A percentile compares a stretch with the other conserved stretches of the same genome.
These are phyloP conservation scores for Torrubiella hemipterigena DNA, from an alignment of 2,329 filamentous ascomycete species.

Conservation along the genomic window DNA sequence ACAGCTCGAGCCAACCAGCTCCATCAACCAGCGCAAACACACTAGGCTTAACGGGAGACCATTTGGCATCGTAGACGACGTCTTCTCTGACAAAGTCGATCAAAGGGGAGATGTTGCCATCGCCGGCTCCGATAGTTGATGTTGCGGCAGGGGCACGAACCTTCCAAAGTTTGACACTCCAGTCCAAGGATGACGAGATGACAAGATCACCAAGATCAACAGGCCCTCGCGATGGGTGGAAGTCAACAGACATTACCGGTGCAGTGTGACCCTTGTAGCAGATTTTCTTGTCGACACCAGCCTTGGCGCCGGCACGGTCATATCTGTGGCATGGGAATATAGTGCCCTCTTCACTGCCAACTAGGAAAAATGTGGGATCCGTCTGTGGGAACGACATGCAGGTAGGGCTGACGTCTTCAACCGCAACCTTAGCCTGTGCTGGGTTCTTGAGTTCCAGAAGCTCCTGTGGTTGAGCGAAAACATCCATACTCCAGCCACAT, in stretches of 20 bases:
- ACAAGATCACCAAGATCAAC: constrained; percentile 92
- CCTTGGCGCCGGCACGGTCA: constrained; percentile 92
- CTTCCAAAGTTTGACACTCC: constrained; percentile 96
- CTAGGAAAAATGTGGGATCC: constrained; percentile 94
- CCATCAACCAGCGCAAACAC: constrained; percentile 94
- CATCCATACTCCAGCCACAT: constrained; percentile 95
- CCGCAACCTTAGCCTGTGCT: constrained; percentile 60
- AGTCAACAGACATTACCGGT: constrained; percentile 91
- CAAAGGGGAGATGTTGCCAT: constrained; percentile 55
- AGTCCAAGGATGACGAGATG: constrained; percentile 84
- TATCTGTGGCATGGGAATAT: constrained; percentile 97
- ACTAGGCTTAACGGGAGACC: constrained; percentile 88
- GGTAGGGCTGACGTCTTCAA: constrained; percentile 88
- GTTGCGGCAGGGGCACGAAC: constrained; percentile 70
- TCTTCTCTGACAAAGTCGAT: constrained; percentile 91
- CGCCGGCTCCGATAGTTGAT: constrained; percentile 42
- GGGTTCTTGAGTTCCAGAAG: constrained; percentile 80
- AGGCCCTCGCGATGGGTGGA: constrained; percentile 84
- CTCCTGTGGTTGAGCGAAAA: constrained; percentile 94
- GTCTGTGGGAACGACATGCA: constrained; percentile 90
- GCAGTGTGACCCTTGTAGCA: constrained; percentile 84
- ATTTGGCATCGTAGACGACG: constrained; percentile 89
- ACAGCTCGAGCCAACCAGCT: constrained; percentile 82
- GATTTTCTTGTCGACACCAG: constrained; percentile 81
- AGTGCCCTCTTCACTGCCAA: constrained; percentile 90